phyloP scores from a whole-genome alignment of 2,329 filamentous ascomycete species.

The Diaporthe citriasiana region DNA sequence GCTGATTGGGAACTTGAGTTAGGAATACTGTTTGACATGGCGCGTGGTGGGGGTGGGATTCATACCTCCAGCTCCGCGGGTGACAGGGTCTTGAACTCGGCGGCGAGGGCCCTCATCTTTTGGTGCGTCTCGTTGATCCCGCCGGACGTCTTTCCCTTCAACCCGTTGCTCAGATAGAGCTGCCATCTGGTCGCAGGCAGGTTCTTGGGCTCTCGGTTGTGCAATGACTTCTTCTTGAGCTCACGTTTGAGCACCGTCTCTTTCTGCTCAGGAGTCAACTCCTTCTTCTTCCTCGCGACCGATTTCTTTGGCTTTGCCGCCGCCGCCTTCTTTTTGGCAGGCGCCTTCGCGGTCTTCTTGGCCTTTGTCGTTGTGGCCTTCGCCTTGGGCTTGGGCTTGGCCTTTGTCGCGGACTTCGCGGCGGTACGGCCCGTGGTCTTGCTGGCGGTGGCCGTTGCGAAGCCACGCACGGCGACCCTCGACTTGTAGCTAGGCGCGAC shows the following conservation, averaged over 20 bases:
- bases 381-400: slow-evolving; percentile 44
- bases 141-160: slow-evolving; percentile 46
- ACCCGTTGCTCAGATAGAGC: slow-evolving; percentile 53
- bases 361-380: slow-evolving; percentile 39
- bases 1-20: slow-evolving; percentile 49
- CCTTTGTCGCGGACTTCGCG: slow-evolving; percentile 46
- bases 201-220: slow-evolving; percentile 53
- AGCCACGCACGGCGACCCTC: slow-evolving; percentile 42
- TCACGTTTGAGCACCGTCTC: slow-evolving; percentile 50
- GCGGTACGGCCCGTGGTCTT: slow-evolving; percentile 38
- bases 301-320: slow-evolving; percentile 44
- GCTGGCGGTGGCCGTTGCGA: slow-evolving; percentile 42
- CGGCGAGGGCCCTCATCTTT: slow-evolving; percentile 48
- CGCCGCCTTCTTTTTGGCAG: slow-evolving; percentile 41
- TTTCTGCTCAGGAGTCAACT: slow-evolving; percentile 56
- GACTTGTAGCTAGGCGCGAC: slow-evolving; percentile 39
- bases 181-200: slow-evolving; percentile 54
- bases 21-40: neutral
- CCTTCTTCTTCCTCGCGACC: slow-evolving; percentile 51
- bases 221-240: slow-evolving; percentile 59
- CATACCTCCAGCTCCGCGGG: slow-evolving; percentile 61
- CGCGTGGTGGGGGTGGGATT: slow-evolving; percentile 12
- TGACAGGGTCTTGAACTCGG: slow-evolving; percentile 57
- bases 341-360: slow-evolving; percentile 47
- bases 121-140: slow-evolving; percentile 35